Percentiles rank a stretch among this genome's conserved stretches.
Evolutionary conservation across 768 basidiomycete genomes (phyloP).

Genomic region (Russula earlei): DNA sequence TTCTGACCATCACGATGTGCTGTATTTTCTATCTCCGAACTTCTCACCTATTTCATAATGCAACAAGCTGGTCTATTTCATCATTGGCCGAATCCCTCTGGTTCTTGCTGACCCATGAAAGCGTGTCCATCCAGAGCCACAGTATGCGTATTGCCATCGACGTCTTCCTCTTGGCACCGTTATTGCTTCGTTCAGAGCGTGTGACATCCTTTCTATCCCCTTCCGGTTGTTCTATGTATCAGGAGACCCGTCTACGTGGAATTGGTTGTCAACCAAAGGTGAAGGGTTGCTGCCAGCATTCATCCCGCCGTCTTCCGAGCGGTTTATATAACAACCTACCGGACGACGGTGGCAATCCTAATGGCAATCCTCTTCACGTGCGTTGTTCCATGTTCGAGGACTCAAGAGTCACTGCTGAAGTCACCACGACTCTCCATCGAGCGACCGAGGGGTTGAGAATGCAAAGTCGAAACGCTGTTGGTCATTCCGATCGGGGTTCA

Average conservation of each 20-base stretch:
- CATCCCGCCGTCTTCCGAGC: no score
- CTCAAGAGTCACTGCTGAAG: neutral
- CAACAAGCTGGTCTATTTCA: neutral
- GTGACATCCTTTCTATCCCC: neutral
- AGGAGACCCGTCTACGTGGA: no score
- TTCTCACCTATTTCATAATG: neutral
- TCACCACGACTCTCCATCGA: neutral
- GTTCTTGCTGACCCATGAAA: no score
- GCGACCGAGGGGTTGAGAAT: neutral
- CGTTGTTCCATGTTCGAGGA: neutral
- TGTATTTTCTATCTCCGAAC: neutral
- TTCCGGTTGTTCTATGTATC: neutral
- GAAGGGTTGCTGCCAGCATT: no score
- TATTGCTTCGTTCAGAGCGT: neutral
- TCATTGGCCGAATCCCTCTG: neutral
- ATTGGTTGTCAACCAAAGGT: no score
- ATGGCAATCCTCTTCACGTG: neutral
- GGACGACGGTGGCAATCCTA: neutral
- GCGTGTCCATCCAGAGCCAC: no score
- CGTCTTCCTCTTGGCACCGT: no score
- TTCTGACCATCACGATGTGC: neutral
- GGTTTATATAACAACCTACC: no score
- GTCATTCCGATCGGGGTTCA: neutral
- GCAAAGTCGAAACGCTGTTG: neutral
- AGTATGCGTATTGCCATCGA: neutral